phyloP scores from a whole-genome alignment of 2,329 filamentous ascomycete genomes.

The Mycocentrospora acerina region DNA sequence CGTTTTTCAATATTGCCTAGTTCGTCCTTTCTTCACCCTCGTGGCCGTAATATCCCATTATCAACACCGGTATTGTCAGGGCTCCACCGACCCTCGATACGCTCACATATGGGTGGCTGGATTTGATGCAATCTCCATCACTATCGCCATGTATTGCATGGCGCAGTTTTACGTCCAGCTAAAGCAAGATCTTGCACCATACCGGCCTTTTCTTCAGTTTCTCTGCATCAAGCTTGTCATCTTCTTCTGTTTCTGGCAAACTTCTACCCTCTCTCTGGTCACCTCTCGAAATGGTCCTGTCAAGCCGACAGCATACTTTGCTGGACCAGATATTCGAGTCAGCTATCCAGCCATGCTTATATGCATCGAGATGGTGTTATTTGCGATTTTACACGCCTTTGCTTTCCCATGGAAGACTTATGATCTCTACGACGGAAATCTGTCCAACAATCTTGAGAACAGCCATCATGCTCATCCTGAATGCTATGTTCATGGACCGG shows the following conservation, averaged over 20 bases:
- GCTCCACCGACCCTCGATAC: conserved; percentile 74
- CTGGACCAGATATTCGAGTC: conserved; percentile 75
- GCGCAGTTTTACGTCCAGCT: conserved; percentile 86
- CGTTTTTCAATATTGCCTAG: conserved; percentile 83
- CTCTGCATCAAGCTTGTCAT: conserved; percentile 87
- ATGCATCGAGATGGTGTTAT: conserved; percentile 82
- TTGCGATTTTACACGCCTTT: conserved; percentile 76
- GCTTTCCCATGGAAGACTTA: conserved; percentile 80
- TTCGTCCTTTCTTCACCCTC: conserved; percentile 77
- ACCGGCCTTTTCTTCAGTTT: conserved; percentile 77
- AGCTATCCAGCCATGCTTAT: conserved; percentile 77
- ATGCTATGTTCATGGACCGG: conserved; percentile 62
- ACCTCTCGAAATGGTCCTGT: conserved; percentile 64
- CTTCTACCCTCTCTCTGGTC: conserved; percentile 60
- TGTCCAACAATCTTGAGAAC: conserved; percentile 16
- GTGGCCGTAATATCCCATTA: conserved; percentile 73
- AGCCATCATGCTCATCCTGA: conserved; percentile 10
- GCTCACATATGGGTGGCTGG: conserved; percentile 80
- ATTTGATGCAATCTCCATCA: conserved; percentile 71
- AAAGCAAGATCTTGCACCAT: conserved; percentile 64
- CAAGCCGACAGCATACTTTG: conserved; percentile 62
- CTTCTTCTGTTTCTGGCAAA: conserved; percentile 88
- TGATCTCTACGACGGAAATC: conserved; percentile 37
- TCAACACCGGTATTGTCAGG: conserved; percentile 72
- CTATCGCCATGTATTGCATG: conserved; percentile 84